Evolutionary conservation across 306 rosid genomes (phyloP), one percentile per base, ranked within the genome.

Genomic region (Vigna hirtella): DNA sequence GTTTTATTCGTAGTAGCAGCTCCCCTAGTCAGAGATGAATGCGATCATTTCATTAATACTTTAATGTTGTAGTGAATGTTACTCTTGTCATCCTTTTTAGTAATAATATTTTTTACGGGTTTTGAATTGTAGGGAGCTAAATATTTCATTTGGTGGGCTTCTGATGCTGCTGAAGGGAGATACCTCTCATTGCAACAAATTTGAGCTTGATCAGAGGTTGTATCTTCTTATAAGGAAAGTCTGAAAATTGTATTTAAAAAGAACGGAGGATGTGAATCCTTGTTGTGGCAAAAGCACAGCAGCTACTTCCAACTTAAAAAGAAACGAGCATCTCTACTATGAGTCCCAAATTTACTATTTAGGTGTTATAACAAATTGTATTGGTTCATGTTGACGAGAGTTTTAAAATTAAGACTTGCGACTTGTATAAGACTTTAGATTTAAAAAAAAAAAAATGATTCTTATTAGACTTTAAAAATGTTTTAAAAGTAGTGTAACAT

Each of bases 141-240:
- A 82, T 74, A 91, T 93, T 61, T 92, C 98, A 40, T 94, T 94
- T 85, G 95, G 97, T 51, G 98, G 97, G 77, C 98, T 94, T 77
- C 87, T 94, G 86, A 92, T 92, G 98, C 62, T 90, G 92, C 85
- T 94, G 83, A 93, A 79, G 85, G 97, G 98, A 32, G 98, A 92
- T 52, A 89, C 71, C 65, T 82, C 85, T 72, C 85, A 82, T 20
- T 82, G 32, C 78, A 82, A 82, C 85, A 82, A 82, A 65, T 94
- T 92, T 81, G 97, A 92, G 76, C 93, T 94, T 61, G 98, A 94
- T 84, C 97, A 82, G 59, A 82, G 70, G 79, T 36, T 82, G 81
- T 94, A 78, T 85, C 89, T 90, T 80, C 87, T 94, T 75, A 88
- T 94, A 30, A 94, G 98, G 98, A 92, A 90, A 86, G 93, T 90